phyloP scores from a whole-genome alignment of 805 yeast genomes.

The Kuraishia borneana region DNA sequence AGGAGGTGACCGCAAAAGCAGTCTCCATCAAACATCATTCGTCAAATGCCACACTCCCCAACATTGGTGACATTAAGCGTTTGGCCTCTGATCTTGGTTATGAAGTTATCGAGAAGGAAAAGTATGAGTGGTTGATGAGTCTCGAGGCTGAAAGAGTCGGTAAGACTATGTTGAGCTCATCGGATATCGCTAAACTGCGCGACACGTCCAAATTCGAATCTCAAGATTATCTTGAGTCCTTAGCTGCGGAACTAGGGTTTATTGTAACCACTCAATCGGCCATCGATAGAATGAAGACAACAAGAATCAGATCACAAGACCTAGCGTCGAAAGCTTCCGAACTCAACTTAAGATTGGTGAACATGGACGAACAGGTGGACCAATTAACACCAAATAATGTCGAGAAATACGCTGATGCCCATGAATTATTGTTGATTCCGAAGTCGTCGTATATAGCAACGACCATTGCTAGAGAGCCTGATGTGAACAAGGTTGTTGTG shows the following conservation, averaged over 20 bases:
- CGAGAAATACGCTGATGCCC: constrained; percentile 8
- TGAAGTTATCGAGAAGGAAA: no score
- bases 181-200: neutral
- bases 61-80: neutral
- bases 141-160: neutral
- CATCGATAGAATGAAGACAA: constrained; percentile 16
- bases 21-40: constrained; percentile 3
- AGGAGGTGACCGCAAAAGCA: constrained; percentile 6
- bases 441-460: constrained; percentile 51
- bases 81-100: no score
- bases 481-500: constrained; percentile 44
- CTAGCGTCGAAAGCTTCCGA: constrained; percentile 26
- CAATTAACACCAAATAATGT: neutral
- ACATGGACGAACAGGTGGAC: constrained; percentile 11
- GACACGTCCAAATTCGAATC: neutral
- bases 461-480: constrained; percentile 43
- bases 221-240: constrained; percentile 1
- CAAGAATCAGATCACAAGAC: constrained; percentile 19
- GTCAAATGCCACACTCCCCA: neutral
- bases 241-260: constrained; percentile 22
- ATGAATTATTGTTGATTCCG: constrained; percentile 46
- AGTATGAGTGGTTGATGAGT: no score
- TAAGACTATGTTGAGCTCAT: neutral
- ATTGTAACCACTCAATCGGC: constrained; percentile 20
- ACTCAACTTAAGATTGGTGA: constrained; percentile 24